Conservation (phyloP, 2,329 filamentous ascomycete genomes). For the Aphanocladium album region DNA sequence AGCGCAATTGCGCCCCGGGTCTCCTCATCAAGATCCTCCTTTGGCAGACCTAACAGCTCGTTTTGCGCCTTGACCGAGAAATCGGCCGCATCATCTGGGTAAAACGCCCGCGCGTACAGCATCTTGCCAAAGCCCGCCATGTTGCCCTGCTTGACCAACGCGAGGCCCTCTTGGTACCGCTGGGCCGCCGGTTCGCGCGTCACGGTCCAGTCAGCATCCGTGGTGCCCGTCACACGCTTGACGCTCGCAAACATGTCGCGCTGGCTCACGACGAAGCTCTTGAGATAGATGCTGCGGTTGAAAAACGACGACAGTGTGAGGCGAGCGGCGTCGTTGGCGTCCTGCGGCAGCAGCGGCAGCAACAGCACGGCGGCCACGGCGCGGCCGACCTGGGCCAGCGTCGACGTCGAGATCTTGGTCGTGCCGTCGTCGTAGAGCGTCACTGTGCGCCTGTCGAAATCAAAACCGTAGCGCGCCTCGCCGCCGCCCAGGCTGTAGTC, state of each 20-base stretch:
- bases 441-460: constrained; percentile 35
- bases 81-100: constrained; percentile 31
- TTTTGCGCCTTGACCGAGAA: constrained; percentile 39
- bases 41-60: constrained; percentile 44
- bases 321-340: constrained; percentile 30
- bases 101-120: constrained; percentile 51
- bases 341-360: constrained; percentile 32
- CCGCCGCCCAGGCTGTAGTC: constrained; percentile 42
- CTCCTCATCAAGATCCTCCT: constrained; percentile 50
- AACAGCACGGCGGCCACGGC: constrained; percentile 47
- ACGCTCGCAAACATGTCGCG: constrained; percentile 57
- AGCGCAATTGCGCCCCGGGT: constrained; percentile 28
- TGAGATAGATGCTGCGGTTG: constrained; percentile 46
- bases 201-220: constrained; percentile 55
- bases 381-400: constrained; percentile 50
- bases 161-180: constrained; percentile 42
- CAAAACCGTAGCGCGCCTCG: constrained; percentile 40
- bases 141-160: constrained; percentile 37
- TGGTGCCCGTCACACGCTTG: constrained; percentile 52
- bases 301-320: constrained; percentile 34
- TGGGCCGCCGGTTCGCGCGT: constrained; percentile 38
- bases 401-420: constrained; percentile 43
- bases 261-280: constrained; percentile 54
- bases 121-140: constrained; percentile 38
- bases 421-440: constrained; percentile 52